Evolutionary conservation across 306 rosid species (phyloP), one percentile per base, ranked within the genome.

Genomic region (Inga laurina): DNA sequence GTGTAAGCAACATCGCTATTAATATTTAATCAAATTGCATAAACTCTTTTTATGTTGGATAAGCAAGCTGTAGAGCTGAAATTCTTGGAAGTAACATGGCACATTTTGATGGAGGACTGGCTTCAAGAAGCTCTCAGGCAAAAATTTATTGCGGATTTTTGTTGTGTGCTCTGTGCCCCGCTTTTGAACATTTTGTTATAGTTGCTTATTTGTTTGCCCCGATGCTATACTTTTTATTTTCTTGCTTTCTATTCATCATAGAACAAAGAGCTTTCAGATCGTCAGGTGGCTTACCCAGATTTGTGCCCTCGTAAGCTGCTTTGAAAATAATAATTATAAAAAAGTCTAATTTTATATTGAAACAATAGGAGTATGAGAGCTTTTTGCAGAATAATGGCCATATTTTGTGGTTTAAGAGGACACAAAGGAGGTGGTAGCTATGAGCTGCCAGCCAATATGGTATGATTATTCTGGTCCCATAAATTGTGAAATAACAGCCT

Each of bases 371-470:
- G 4, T 51, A 32, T 30, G 27, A 74, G 46, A 19, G 27, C 24
- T 48, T 16, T 48, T 16, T 49, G 41, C 9, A 72, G n/a, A 73
- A 51, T 15, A 59, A 64, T 65, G 10, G 18, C 64, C 3, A 73
- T 21, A 52, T 64, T 24, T 52, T 83, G 64, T 54, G 75, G 71
- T 72, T 78, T 24, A 13, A 52, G 68, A 71, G 68, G 65, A 34
- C 59, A 61, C 30, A 41, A 59, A 76, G 45, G 30, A 73, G 71
- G n/a, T 81, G 49, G 24, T 61, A 71, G 49, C 37, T 72, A 78
- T 72, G 61, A 52, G 76, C 69, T 78, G 52, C 30, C 83, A 7
- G 52, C n/a, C 81, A 7, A 16, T 80, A 39, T 30, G 61, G 61
- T 77, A 51, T 64, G 78, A 66, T 65, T 66, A 24, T 66, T 14